A percentile compares a stretch with the other conserved stretches of the same genome.
phyloP scores from a whole-genome alignment of 2,329 filamentous ascomycete species.

The Pestalotiopsis sp. region DNA sequence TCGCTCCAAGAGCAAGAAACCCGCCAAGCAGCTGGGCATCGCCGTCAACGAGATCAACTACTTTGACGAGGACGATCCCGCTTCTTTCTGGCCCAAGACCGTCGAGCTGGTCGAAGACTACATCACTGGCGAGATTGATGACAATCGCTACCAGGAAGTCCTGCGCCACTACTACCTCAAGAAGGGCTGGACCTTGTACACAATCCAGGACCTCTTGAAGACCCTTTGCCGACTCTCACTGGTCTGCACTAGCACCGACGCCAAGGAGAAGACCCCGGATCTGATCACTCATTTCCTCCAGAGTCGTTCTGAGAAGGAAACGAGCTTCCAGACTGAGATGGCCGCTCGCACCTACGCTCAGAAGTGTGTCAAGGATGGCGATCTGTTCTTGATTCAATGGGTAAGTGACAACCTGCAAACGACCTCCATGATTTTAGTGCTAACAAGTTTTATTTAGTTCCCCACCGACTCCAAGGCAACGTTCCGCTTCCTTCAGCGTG shows the following conservation, averaged over 20 bases:
- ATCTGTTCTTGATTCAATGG: slow-evolving; percentile 87
- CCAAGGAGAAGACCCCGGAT: slow-evolving; percentile 91
- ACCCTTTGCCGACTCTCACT: slow-evolving; percentile 79
- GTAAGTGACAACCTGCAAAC: slow-evolving; percentile 56
- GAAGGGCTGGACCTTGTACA: slow-evolving; percentile 91
- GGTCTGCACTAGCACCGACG: slow-evolving; percentile 80
- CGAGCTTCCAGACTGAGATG: slow-evolving; percentile 86
- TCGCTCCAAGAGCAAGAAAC: slow-evolving; percentile 73
- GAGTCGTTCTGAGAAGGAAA: slow-evolving; percentile 79
- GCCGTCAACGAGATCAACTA: slow-evolving; percentile 77
- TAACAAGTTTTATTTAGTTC: slow-evolving; percentile 44
- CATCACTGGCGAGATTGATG: slow-evolving; percentile 78
- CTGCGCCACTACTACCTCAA: slow-evolving; percentile 89
- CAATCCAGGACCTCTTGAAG: slow-evolving; percentile 83
- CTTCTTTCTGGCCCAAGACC: slow-evolving; percentile 83
- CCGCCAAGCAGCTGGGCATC: slow-evolving; percentile 81
- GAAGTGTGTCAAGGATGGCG: slow-evolving; percentile 88
- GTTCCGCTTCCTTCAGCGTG: slow-evolving; percentile 68
- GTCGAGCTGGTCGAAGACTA: slow-evolving; percentile 84
- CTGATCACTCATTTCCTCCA: slow-evolving; percentile 84
- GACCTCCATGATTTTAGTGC: neutral
- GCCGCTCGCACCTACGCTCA: slow-evolving; percentile 89
- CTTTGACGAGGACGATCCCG: slow-evolving; percentile 65
- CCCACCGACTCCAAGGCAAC: slow-evolving; percentile 68
- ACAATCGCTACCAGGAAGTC: slow-evolving; percentile 82